A percentile compares a stretch with the other conserved stretches of the same genome.
These are phyloP conservation scores for Fraxinus quadrangulata DNA, from an alignment of 257 asterid species.

Conservation along the genomic window DNA sequence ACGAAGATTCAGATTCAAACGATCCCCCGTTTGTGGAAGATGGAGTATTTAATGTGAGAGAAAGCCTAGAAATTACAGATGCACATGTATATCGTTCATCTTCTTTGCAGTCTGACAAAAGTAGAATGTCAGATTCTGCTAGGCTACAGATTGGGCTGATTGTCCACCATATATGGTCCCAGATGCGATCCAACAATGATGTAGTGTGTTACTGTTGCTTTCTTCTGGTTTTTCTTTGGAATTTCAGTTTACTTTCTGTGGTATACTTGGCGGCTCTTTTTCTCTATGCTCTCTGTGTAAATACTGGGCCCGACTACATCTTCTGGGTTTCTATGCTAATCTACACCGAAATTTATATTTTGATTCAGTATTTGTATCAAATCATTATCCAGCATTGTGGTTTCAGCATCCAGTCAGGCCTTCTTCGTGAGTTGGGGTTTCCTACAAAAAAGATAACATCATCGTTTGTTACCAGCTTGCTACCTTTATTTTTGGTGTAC, in stretches of 20 bases:
- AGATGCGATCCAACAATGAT: slow-evolving; percentile 88
- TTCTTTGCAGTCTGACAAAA: slow-evolving; percentile 77
- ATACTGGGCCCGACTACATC: slow-evolving; percentile 87
- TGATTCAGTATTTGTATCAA: slow-evolving; percentile 88
- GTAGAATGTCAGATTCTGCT: slow-evolving; percentile 68
- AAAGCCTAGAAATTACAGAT: slow-evolving; percentile 33
- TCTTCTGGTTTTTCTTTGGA: slow-evolving; percentile 86
- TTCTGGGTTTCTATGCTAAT: slow-evolving; percentile 95
- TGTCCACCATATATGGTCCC: slow-evolving; percentile 83
- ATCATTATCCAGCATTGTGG: slow-evolving; percentile 94
- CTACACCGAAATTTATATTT: slow-evolving; percentile 79
- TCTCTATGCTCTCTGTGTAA: slow-evolving; percentile 90
- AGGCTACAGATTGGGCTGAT: slow-evolving; percentile 81
- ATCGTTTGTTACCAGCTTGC: slow-evolving; percentile 79
- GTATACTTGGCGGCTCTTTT: slow-evolving; percentile 85
- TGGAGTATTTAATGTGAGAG: slow-evolving; percentile 34
- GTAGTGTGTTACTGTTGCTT: slow-evolving; percentile 94
- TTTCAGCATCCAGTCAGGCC: slow-evolving; percentile 66
- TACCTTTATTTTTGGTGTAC: slow-evolving; percentile 90
- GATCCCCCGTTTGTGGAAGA: slow-evolving; percentile 59
- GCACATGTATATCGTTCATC: slow-evolving; percentile 57
- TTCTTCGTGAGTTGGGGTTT: slow-evolving; percentile 76
- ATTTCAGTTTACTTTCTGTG: slow-evolving; percentile 95
- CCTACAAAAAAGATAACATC: slow-evolving; percentile 77
- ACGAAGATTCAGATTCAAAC: slow-evolving; percentile 73